These are phyloP conservation scores for Debaryomyces subglobosus DNA, from an alignment of 1,139 yeast species.

Conservation along the genomic window DNA sequence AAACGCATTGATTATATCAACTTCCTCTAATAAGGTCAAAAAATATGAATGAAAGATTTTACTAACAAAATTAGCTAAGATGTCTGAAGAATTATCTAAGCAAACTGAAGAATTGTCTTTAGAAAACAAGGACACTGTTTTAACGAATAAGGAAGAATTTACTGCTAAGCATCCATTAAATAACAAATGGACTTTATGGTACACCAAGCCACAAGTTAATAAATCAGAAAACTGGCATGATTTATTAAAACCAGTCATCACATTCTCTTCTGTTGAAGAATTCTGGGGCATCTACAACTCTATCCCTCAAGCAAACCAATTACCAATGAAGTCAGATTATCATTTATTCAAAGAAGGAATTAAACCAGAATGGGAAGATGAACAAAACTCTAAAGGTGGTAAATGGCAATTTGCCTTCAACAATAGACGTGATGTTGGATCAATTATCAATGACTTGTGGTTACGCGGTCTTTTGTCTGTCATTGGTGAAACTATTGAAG, in stretches of 20 bases:
- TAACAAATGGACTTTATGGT: constrained; percentile 96
- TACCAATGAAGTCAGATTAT: constrained; percentile 92
- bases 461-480: constrained; percentile 86
- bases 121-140: constrained; percentile 57
- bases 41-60: constrained; percentile 1
- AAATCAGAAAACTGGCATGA: constrained; percentile 90
- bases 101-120: constrained; percentile 58
- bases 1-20: constrained; percentile 6
- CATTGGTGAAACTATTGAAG: constrained; percentile 95
- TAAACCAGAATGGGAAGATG: constrained; percentile 99
- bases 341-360: constrained; percentile 94
- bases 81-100: constrained; percentile 58
- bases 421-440: constrained; percentile 62
- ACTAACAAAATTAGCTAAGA: constrained; percentile 16
- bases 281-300: constrained; percentile 98
- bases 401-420: constrained; percentile 80
- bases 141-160: constrained; percentile 70
- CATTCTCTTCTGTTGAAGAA: constrained; percentile 92
- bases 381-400: constrained; percentile 86
- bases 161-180: constrained; percentile 88
- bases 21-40: constrained; percentile 16
- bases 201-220: constrained; percentile 88
- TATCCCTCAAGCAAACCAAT: constrained; percentile 87
- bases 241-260: constrained; percentile 88
- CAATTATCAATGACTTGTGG: constrained; percentile 88